phyloP scores from a whole-genome alignment of 495 filamentous ascomycete genomes.

The Aspergillus panamensis region DNA sequence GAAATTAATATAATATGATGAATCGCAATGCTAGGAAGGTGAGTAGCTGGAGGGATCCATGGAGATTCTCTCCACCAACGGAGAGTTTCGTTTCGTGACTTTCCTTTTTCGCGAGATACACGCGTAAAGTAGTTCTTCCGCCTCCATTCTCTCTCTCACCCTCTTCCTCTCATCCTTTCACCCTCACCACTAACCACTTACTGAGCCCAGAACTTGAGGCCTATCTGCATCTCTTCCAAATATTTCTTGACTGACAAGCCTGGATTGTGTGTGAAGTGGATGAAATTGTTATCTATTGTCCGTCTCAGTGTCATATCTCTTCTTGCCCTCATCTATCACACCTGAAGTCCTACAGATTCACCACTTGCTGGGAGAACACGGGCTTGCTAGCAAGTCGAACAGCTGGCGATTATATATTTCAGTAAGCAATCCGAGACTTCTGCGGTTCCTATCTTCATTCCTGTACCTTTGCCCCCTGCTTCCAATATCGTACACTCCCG shows the following conservation, averaged over 20 bases:
- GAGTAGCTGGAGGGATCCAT: neutral
- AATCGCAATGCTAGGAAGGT: neutral
- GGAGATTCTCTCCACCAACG: neutral
- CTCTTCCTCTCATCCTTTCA: slow-evolving; percentile 3
- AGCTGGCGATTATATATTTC: neutral
- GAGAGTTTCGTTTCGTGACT: slow-evolving; percentile 8
- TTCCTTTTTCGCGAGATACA: slow-evolving; percentile 11
- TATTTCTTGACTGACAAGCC: neutral
- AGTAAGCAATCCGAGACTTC: neutral
- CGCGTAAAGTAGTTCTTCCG: slow-evolving; percentile 20
- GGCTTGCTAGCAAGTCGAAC: neutral
- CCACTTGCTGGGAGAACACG: neutral
- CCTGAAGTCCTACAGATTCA: neutral
- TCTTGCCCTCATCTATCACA: slow-evolving; percentile 6
- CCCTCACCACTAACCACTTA: slow-evolving; percentile 3
- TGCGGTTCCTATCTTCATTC: neutral
- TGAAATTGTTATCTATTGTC: neutral
- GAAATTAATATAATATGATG: no score
- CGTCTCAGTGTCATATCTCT: neutral
- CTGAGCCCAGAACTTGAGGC: neutral
- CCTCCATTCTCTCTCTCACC: slow-evolving; percentile 5
- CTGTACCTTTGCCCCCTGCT: neutral
- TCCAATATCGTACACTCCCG: neutral
- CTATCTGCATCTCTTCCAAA: neutral
- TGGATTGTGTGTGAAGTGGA: neutral